Evolutionary conservation across 306 rosid genomes (phyloP).

Genomic region (Sesbania bispinosa): DNA sequence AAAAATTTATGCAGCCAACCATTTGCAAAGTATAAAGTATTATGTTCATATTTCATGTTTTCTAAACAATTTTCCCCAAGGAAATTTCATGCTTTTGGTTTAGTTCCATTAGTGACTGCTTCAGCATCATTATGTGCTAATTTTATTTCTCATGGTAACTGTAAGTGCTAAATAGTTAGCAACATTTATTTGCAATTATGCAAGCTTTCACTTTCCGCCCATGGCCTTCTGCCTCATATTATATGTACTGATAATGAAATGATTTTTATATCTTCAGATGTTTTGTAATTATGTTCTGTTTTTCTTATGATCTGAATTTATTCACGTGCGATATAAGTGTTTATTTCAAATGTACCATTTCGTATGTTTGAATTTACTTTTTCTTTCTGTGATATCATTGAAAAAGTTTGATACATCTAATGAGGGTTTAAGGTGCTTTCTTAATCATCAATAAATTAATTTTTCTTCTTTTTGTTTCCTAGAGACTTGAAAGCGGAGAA

Average conservation of each 20-base stretch:
- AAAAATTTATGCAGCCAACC: not conserved
- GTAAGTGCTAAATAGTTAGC: not conserved
- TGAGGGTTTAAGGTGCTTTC: not conserved
- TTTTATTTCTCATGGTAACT: not conserved
- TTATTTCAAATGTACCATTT: not conserved
- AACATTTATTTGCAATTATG: not conserved
- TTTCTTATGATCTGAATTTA: not conserved
- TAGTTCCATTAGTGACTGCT: not conserved
- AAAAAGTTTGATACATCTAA: not conserved
- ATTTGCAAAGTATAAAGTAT: not conserved
- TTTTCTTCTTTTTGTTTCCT: conserved; percentile 18
- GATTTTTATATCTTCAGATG: not conserved
- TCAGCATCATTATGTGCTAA: not conserved
- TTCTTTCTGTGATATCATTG: not conserved
- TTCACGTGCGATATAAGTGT: not conserved
- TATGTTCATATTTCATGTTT: not conserved
- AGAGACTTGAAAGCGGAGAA: conserved; percentile 98
- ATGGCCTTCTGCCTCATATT: not conserved
- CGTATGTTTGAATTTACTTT: not conserved
- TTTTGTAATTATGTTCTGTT: conserved; percentile 13
- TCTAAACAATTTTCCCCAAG: not conserved
- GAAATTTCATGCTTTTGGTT: not conserved
- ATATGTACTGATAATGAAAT: not conserved
- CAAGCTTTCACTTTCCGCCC: not conserved
- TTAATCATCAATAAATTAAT: not conserved